Conservation (phyloP, 2,329 filamentous ascomycete species). For the Moelleriella libera region DNA sequence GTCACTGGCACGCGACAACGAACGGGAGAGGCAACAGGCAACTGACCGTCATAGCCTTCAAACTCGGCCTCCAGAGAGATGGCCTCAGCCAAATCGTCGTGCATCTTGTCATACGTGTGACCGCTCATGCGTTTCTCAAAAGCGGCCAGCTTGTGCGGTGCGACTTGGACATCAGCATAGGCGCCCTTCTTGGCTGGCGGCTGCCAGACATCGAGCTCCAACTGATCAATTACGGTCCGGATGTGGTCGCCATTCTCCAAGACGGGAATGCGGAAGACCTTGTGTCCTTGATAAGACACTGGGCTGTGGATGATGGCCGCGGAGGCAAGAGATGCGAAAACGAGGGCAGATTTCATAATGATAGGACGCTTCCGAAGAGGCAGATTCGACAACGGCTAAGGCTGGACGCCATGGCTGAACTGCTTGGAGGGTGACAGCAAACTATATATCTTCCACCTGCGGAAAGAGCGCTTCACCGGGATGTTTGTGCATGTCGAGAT, state of each 20-base stretch:
- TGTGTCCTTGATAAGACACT: slow-evolving; percentile 27
- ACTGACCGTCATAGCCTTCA: slow-evolving; percentile 13
- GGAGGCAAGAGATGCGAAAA: slow-evolving; percentile 6
- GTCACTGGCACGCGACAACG: not conserved
- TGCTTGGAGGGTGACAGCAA: no score
- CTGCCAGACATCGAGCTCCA: slow-evolving; percentile 23
- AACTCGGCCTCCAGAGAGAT: slow-evolving; percentile 20
- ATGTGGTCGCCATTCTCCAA: slow-evolving; percentile 16
- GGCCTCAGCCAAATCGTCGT: slow-evolving; percentile 23
- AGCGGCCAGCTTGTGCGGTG: slow-evolving; percentile 16
- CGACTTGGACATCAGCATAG: slow-evolving; percentile 26
- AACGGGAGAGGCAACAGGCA: slow-evolving; percentile 1
- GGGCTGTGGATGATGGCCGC: slow-evolving; percentile 5
- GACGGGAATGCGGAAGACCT: slow-evolving; percentile 27
- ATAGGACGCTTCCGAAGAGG: no score
- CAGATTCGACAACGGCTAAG: no score
- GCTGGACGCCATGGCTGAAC: no score
- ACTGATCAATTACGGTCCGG: slow-evolving; percentile 17
- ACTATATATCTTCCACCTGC: no score
- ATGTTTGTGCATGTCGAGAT: no score
- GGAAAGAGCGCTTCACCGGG: no score
- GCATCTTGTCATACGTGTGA: slow-evolving; percentile 9
- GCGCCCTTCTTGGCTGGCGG: slow-evolving; percentile 15
- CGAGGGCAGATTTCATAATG: slow-evolving; percentile 8
- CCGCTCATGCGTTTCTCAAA: slow-evolving; percentile 16